Base-by-base conservation (phyloP, 1,139 yeast species). In the Blastobotrys illinoisensis region DNA sequence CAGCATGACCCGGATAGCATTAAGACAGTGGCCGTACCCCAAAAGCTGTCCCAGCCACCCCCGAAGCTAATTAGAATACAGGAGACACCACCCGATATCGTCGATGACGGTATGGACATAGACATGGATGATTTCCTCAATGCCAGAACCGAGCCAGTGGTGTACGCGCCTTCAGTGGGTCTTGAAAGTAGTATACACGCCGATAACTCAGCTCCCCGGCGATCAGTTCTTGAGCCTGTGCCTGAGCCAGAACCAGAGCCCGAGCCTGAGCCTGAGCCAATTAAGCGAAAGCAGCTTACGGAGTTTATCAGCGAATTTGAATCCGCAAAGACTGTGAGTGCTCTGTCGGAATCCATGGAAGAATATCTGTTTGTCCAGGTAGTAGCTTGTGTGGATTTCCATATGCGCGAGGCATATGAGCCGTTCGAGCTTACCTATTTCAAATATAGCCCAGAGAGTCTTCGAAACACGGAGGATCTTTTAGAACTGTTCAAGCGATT, bases 371-470 rank as follows among this genome's bases (percentile, higher is more conserved):
- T 32, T 32, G 40, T 5, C 5, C 40, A 32, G 16, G 70, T 77
- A 0, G 61, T 74, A 11, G 77, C 80, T 1, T 79, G 81, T 0
- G 71, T 84, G 1, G 82, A 81, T 56, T 70, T 69, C 53, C 78
- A 81, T 32, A 77, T 87, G 81, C 68, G 64, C n/a, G 65, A 71
- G 2, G 81, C 75, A 43, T 87, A 79, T 63, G 89, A 81, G 0
- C 85, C 81, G 0, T 87, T 82, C 49, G 65, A 62, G 28, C 58
- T 82, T 23, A 79, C 75, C 4, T 65, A 83, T 24, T 66, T 79
- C 26, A 82, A 75, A 1, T 85, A 82, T 62, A 69, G 77, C 23
- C 69, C 71, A 16, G 60, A 70, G 2, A 40, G 64, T 0, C 63
- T 81, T 1, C 51, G 49, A 0, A 67, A 71, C 1, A 63, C 86